These are phyloP conservation scores for Herpetomonas samuelpessoai DNA, from an alignment of 208 protist genomes.

Conservation along the genomic window DNA sequence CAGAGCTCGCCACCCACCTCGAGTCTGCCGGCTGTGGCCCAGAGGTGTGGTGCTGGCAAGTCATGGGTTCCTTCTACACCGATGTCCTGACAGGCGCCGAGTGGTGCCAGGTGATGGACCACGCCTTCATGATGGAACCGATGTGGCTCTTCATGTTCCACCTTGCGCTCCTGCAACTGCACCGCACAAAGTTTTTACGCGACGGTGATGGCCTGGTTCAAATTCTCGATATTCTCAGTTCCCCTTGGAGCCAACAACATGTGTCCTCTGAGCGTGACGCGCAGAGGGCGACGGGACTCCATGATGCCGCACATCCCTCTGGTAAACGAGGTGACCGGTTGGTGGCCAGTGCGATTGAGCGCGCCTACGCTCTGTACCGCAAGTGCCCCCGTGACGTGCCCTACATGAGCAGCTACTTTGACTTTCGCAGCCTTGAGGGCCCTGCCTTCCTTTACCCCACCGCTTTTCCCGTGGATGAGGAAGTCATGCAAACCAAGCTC, in stretches of 20 bases:
- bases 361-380: slow-evolving; percentile 38
- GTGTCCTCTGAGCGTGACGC: too few relatives aligned
- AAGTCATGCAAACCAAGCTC: slow-evolving; percentile 37
- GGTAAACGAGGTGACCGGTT: background rate
- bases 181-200: background rate
- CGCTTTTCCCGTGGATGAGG: slow-evolving; percentile 33
- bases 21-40: slow-evolving; percentile 36
- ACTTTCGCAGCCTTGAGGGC: slow-evolving; percentile 3
- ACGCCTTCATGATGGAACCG: slow-evolving; percentile 61
- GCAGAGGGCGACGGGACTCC: too few relatives aligned
- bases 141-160: slow-evolving; percentile 87
- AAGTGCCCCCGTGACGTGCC: slow-evolving; percentile 11
- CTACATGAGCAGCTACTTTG: slow-evolving; percentile 6
- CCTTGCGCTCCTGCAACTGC: slow-evolving; percentile 19
- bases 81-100: slow-evolving; percentile 66
- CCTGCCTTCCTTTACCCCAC: slow-evolving; percentile 41
- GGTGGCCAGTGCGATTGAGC: slow-evolving; percentile 40
- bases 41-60: slow-evolving; percentile 74
- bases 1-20: slow-evolving; percentile 48
- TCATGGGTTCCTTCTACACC: slow-evolving; percentile 62
- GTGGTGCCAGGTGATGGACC: slow-evolving; percentile 92
- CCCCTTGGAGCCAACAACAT: slow-evolving; percentile 12
- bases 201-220: slow-evolving; percentile 18
- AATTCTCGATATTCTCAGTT: slow-evolving; percentile 35
- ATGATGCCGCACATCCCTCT: background rate